Base-by-base conservation (phyloP, 352 stramenopile genomes). In the Pythium scleroteichum region DNA sequence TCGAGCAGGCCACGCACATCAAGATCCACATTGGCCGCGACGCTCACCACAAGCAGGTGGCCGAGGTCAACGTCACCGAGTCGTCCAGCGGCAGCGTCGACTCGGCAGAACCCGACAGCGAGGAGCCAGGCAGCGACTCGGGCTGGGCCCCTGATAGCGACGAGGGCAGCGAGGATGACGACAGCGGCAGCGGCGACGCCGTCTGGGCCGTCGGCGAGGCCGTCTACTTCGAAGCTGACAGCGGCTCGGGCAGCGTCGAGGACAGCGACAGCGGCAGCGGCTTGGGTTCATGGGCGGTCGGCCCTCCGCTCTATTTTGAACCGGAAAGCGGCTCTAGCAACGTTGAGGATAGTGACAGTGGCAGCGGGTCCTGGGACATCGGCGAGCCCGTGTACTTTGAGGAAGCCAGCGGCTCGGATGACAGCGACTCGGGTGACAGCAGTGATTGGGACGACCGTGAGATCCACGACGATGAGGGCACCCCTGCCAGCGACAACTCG, bases 21-120 rank as follows among this genome's bases (percentile, higher is more conserved):
- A 52, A 54, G 42, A 49, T 63, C 47, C 52, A 56, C 47, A 44
- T 53, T 38, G 16, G 29, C 20, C 47, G 59, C 39, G 23, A 39
- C 22, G 12, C 62, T 16, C 55, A 45, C 58, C 32, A 44, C 42
- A 61, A 50, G 58, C 38, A 35, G 29, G 29, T 35, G 29, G 29
- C 29, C 29, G 29, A 35, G 29, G 29, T 35, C 29, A 35, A 35
- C 40, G 19, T 46, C 5, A 46, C 16, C 16, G 40, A 64, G 10
- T 46, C 66, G 5, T 53, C 70, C 8, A 63, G 66, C 10, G 65
- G 69, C 33, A 73, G 68, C 29, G 74, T 84, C 27, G 57, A 57
- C 9, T 63, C 68, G 29, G 29, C 5, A 5, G 29, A 5, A 10
- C 29, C 29, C 29, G 5, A 35, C 29, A 35, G 5, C 10, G 29